Evolutionary conservation across 2,329 filamentous ascomycete species (phyloP).

Genomic region (Monilinia vaccinii-corymbosi): DNA sequence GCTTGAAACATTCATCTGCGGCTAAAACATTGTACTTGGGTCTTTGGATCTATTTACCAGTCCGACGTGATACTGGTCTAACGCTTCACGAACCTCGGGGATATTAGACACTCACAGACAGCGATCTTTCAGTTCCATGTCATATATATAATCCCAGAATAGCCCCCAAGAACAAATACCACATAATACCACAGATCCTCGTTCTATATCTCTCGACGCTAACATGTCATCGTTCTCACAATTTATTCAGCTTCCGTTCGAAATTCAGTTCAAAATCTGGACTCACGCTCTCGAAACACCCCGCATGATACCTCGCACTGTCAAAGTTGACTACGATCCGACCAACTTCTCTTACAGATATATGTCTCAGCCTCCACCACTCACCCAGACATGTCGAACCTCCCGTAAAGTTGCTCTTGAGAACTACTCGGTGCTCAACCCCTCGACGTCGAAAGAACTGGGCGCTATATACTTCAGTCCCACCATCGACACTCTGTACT

Average conservation of each 20-base stretch:
- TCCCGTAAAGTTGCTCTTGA: conserved; percentile 1
- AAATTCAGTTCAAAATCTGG: conserved; percentile 5
- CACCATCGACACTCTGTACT: not conserved
- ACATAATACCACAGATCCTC: not conserved
- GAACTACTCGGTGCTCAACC: not conserved
- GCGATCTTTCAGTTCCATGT: not conserved
- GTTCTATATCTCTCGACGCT: not conserved
- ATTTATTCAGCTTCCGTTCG: not conserved
- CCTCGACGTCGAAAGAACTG: not conserved
- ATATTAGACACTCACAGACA: not conserved
- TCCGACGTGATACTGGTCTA: not conserved
- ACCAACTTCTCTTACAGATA: not conserved
- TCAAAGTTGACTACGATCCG: not conserved
- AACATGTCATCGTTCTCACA: not conserved
- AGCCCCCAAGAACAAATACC: too few species aligned
- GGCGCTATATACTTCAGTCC: conserved; percentile 1
- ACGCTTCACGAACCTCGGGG: not conserved
- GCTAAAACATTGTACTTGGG: not conserved
- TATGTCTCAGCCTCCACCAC: not conserved
- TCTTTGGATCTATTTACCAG: not conserved
- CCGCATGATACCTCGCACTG: not conserved
- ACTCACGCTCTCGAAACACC: not conserved
- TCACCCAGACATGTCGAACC: not conserved
- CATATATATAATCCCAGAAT: not conserved
- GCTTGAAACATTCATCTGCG: not conserved